A percentile compares a stretch with the other conserved stretches of the same genome.
Evolutionary conservation across 257 asterid genomes (phyloP).

Genomic region (Plantago ovata): DNA sequence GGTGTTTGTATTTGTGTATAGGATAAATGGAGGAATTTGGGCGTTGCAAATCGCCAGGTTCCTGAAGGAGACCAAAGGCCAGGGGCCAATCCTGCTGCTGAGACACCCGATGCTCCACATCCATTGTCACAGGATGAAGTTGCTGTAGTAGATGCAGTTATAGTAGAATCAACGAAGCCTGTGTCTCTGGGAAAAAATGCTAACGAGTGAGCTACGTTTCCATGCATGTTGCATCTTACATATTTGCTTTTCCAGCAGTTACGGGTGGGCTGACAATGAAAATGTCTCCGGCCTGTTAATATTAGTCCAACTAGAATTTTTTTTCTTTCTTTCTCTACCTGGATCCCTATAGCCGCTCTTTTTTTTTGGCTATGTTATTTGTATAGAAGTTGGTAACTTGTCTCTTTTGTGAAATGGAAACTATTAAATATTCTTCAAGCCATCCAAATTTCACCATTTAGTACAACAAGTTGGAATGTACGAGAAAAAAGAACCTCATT

Average conservation of each 20-base stretch:
- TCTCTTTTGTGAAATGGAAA: background rate
- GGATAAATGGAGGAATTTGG: slow-evolving; percentile 97
- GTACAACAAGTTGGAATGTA: background rate
- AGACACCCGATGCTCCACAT: slow-evolving; percentile 43
- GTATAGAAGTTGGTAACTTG: background rate
- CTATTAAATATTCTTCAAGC: background rate
- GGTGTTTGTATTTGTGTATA: slow-evolving; percentile 16
- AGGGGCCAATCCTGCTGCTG: slow-evolving; percentile 46
- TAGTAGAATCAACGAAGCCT: slow-evolving; percentile 49
- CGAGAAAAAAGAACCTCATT: background rate
- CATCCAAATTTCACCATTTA: background rate
- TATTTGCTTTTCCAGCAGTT: background rate
- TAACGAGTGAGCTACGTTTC: slow-evolving; percentile 47
- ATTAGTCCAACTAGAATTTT: background rate
- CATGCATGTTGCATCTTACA: background rate
- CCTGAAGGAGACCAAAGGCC: slow-evolving; percentile 61
- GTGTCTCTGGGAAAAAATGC: slow-evolving; percentile 58
- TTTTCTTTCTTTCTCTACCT: background rate
- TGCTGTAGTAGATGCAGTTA: slow-evolving; percentile 33
- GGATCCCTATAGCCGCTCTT: background rate
- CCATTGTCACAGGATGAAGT: slow-evolving; percentile 36
- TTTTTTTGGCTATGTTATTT: background rate
- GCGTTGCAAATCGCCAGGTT: slow-evolving; percentile 61
- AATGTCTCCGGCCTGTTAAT: background rate
- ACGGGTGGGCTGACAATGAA: no score